Evolutionary conservation across 345 rosid species (phyloP).

Genomic region (Murraya koenigii): DNA sequence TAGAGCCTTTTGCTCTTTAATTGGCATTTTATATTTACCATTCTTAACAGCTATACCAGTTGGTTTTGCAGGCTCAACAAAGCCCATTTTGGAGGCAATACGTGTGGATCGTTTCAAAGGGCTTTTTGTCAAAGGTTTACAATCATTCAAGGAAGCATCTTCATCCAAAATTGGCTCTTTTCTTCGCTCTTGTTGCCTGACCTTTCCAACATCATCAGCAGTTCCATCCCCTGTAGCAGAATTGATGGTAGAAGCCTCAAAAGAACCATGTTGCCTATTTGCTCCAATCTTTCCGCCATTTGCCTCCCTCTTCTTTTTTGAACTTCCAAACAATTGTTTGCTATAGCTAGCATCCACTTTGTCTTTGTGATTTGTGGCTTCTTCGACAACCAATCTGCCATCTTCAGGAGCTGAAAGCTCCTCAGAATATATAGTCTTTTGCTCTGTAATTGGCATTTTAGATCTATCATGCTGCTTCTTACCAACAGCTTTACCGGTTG

Average conservation of each 20-base stretch:
- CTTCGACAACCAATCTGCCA: conserved; percentile 6
- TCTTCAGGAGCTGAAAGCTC: conserved; percentile 7
- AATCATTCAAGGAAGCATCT: not conserved
- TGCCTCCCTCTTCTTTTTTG: conserved; percentile 9
- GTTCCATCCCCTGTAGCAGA: conserved; percentile 4
- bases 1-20: conserved; percentile 5
- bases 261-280: conserved; percentile 4
- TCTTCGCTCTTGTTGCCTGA: conserved; percentile 1
- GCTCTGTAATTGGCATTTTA: not conserved
- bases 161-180: conserved; percentile 9
- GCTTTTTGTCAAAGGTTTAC: conserved; percentile 15
- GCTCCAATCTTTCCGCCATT: not conserved
- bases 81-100: not conserved
- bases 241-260: conserved; percentile 5
- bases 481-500: not conserved
- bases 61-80: conserved; percentile 5
- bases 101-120: conserved; percentile 19
- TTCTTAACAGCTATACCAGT: not conserved
- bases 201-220: conserved; percentile 3
- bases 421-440: conserved; percentile 1
- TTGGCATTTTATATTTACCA: not conserved
- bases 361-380: not conserved
- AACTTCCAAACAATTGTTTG: conserved; percentile 9
- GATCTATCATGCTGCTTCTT: conserved; percentile 16
- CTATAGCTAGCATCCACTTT: not conserved